Base-by-base conservation (phyloP, 2,329 filamentous ascomycete genomes). In the Hirsutella minnesotensis region DNA sequence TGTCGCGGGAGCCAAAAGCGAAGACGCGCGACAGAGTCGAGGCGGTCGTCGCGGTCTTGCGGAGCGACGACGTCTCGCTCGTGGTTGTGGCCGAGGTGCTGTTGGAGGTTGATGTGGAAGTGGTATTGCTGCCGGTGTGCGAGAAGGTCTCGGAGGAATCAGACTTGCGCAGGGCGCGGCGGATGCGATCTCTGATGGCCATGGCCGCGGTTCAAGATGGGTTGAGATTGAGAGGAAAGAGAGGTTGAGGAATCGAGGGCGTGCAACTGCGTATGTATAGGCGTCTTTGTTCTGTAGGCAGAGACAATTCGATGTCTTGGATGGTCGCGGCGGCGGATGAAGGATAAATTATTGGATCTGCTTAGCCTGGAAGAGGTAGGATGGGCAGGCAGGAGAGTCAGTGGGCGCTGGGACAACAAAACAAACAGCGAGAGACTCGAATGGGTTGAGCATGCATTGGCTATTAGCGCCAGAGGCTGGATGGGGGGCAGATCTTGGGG, bases 141-240 rank as follows among this genome's bases (percentile, higher is more conserved):
- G 60, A 59, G 33, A 57, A 53, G 46, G 50, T 50, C 44, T 55
- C 53, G 43, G 55, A 57, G 37, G 53, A 52, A 40, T 56, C 52
- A 24, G 64, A 64, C 49, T 56, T 58, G 58, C 62, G 64, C 51
- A 64, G 48, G 31, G 53, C 63, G 50, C 64, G 63, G 47, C 64
- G 64, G 46, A 68, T 59, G 30, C 61, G 61, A 37, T 67, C 64
- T 45, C 64, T 61, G 41, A 68, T 66, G 34, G 65, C 56, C 65
- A 68, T 68, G 50, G 44, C 51, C 10, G 5, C 15, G 33, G 33
- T 16, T 9, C 9, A 15, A 30, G 27, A 30, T 3, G n/a, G n/a
- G n/a, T n/a, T n/a, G n/a, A n/a, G n/a, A n/a, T n/a, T n/a, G n/a
- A n/a, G n/a, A n/a, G 24, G 24, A 27, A 27, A 27, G 24, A 27